A percentile compares a stretch with the other conserved stretches of the same genome.
Evolutionary conservation across 495 filamentous ascomycete species (phyloP).

Genomic region (Peziza echinospora): DNA sequence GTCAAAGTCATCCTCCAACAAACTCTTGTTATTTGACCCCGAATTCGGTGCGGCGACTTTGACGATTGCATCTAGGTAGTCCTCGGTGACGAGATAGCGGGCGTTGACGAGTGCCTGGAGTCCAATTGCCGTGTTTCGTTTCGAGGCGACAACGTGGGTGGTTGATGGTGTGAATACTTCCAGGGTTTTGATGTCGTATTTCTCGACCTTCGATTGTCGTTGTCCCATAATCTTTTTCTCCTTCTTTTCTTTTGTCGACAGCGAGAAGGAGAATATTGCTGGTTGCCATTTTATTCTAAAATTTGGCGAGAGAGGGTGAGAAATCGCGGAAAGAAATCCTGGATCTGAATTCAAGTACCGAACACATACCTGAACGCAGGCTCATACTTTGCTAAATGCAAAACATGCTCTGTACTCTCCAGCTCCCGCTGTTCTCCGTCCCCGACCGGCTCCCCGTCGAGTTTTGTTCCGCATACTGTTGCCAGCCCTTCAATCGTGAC

Average conservation of each 20-base stretch:
- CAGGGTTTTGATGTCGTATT: constrained; percentile 69
- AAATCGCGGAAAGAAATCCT: not conserved
- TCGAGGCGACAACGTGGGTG: constrained; percentile 72
- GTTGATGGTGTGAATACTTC: constrained; percentile 50
- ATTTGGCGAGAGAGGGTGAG: not conserved
- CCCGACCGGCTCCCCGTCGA: constrained; percentile 50
- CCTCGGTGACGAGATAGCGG: constrained; percentile 55
- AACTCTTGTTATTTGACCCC: constrained; percentile 24
- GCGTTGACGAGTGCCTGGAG: constrained; percentile 76
- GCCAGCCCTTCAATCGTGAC: constrained; percentile 45
- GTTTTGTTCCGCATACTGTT: constrained; percentile 56
- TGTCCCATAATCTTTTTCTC: constrained; percentile 40
- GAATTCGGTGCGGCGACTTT: constrained; percentile 32
- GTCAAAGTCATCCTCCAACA: constrained; percentile 69
- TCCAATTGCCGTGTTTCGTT: constrained; percentile 70
- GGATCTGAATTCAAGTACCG: not conserved
- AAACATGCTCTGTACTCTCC: constrained; percentile 32
- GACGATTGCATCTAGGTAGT: constrained; percentile 49
- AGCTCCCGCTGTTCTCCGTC: constrained; percentile 28
- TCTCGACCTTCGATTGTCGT: constrained; percentile 43
- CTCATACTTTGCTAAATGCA: constrained; percentile 44
- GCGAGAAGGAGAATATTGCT: constrained; percentile 59
- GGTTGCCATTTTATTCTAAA: constrained; percentile 68
- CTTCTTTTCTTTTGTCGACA: constrained; percentile 51
- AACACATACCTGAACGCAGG: constrained; percentile 28